Base-by-base conservation (phyloP, 2,329 filamentous ascomycete genomes). In the Colletotrichum kahawae region DNA sequence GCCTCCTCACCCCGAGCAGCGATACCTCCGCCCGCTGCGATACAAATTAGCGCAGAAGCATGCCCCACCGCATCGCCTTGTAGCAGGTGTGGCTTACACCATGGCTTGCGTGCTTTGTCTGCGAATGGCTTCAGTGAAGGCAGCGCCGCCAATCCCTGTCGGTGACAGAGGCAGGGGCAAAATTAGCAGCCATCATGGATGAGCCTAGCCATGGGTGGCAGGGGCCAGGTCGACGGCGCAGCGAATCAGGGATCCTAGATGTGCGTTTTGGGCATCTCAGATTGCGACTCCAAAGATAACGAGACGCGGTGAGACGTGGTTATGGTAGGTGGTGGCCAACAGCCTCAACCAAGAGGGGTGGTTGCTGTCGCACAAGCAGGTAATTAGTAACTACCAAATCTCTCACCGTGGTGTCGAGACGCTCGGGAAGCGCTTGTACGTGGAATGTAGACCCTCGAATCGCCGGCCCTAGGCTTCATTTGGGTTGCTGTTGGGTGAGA, bases 31-130 rank as follows among this genome's bases (percentile, higher is more conserved):
- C 14, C 31, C 38, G 48, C 29, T 38, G 21, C 34, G 18, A 43
- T 43, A 10, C 9, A 57, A 27, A 27, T 57, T 67, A 62, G 62
- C 21, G 24, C 24, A n/a, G 57, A 36, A 64, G 27, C 21, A 51
- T 59, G 73, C 60, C 34, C 60, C 51, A 29, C 60, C 51, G 27
- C 36, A 57, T 60, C 33, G 33, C 9, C 24, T 71, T 38, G 51
- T 18, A 71, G 31, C 33, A 69, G 51, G 51, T 74, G 74, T 76
- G 74, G 74, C 74, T 76, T 76, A 65, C 24, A 60, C 56, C 56
- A 60, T 51, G 67, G 67, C 71, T 74, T 71, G 63, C 70, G 59
- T 57, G 60, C 65, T 76, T 76, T 74, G 70, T 70, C 31, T 62
- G 29, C 31, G 60, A 48, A 73, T 66, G 59, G 64, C 70, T 66